Conservation (phyloP, 2,329 filamentous ascomycete genomes). For the Scytalidium sp. region DNA sequence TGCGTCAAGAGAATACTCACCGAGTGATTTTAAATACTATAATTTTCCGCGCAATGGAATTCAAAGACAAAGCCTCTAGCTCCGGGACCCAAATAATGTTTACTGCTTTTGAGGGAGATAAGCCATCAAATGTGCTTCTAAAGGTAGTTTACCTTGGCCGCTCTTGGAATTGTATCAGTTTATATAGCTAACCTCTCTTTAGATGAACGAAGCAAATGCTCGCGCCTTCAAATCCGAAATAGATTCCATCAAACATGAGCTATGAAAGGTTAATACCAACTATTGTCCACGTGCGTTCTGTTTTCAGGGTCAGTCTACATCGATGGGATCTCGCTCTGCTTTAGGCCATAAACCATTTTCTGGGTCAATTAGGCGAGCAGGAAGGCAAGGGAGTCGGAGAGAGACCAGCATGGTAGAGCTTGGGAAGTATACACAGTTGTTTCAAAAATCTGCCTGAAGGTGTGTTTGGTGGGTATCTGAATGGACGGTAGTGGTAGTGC, state of each 20-base stretch:
- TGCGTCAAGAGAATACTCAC: slow-evolving; percentile 88
- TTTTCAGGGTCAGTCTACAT: too few species aligned
- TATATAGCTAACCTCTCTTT: slow-evolving; percentile 8
- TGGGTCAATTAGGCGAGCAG: too few species aligned
- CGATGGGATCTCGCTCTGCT: too few species aligned
- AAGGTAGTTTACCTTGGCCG: slow-evolving; percentile 47
- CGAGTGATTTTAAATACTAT: slow-evolving; percentile 84
- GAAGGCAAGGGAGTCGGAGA: too few species aligned
- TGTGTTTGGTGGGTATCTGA: background rate
- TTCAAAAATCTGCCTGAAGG: background rate
- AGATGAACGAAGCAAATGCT: slow-evolving; percentile 30
- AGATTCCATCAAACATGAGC: slow-evolving; percentile 29
- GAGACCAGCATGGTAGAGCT: slow-evolving; percentile 3
- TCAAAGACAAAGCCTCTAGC: slow-evolving; percentile 69
- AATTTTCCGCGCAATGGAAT: slow-evolving; percentile 74
- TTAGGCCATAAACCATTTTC: too few species aligned
- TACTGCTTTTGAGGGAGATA: slow-evolving; percentile 59
- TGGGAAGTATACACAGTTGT: background rate
- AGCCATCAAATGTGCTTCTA: slow-evolving; percentile 57
- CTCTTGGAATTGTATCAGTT: background rate
- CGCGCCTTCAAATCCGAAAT: slow-evolving; percentile 29
- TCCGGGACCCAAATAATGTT: slow-evolving; percentile 57
- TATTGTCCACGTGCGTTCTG: too few species aligned
- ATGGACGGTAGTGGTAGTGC: background rate
- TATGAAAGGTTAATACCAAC: too few species aligned